Base-by-base conservation (phyloP, 2,329 filamentous ascomycete genomes). In the Alternaria longipes region DNA sequence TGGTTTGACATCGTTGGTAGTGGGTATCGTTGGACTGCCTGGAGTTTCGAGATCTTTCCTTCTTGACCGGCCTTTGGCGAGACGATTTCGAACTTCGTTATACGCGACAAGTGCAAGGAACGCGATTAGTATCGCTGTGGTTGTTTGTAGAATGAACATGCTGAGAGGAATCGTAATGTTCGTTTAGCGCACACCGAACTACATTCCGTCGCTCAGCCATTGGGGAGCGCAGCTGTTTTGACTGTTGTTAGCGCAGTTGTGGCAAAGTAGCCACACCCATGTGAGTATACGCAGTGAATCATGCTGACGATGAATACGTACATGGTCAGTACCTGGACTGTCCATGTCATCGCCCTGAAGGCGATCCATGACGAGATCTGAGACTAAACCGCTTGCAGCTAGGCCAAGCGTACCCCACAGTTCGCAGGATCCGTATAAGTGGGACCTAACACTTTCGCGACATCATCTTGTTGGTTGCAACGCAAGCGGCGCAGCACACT, bases 71-170 rank as follows among this genome's bases (percentile, higher is more conserved):
- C 62, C 59, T 52, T 64, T 70, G 5, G 62, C 55, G 5, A 69
- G 34, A 20, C 63, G 63, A 42, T 65, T 69, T 7, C 58, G 49
- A 26, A 70, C 34, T 46, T 67, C 60, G 18, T 53, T 62, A 45
- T 68, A 71, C 5, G 66, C 67, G 28, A 70, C 24, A 11, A 69
- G 20, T 0, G 67, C 67, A n/a, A 70, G 51, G 26, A 71, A 70
- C 1, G 66, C 63, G 30, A 70, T 60, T 11, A 70, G 47, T n/a
- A 69, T 51, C 2, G 67, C 69, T 16, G 60, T 61, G n/a, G 67
- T 70, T 34, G 66, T 71, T 47, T 64, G 66, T 54, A 69, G 56
- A 16, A 68, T 62, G 46, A 64, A 71, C 69, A 71, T 71, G 38
- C 6, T 38, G 38, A 11, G 20, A 34, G n/a, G 38, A 55, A 6